phyloP scores from a whole-genome alignment of 495 filamentous ascomycete species.

The Astrothelium subdiscretum region DNA sequence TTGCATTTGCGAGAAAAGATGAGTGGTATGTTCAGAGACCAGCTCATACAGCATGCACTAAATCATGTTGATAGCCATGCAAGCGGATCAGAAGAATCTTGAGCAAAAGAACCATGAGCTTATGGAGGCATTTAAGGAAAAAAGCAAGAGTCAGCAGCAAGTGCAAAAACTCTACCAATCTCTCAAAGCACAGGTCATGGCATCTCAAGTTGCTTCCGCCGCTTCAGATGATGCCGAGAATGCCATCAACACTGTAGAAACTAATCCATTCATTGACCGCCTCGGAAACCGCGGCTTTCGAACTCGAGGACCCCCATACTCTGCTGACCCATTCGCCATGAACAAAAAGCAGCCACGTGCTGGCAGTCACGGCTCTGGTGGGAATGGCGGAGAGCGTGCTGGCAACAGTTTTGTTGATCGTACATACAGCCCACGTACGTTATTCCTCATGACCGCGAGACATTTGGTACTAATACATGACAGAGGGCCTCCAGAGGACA shows the following conservation, averaged over 20 bases:
- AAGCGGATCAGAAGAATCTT: constrained; percentile 52
- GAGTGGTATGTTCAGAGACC: constrained; percentile 27
- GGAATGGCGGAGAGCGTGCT: constrained; percentile 1
- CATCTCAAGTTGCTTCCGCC: constrained; percentile 55
- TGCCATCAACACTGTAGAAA: constrained; percentile 31
- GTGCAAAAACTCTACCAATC: constrained; percentile 76
- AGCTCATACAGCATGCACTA: neutral
- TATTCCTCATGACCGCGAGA: neutral
- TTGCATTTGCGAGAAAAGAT: constrained; percentile 52
- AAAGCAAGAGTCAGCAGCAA: constrained; percentile 61
- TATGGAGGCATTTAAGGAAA: constrained; percentile 55
- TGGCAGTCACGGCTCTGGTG: constrained; percentile 39
- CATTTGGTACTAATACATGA: neutral
- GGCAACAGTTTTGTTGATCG: constrained; percentile 6
- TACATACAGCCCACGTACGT: neutral
- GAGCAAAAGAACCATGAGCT: constrained; percentile 69
- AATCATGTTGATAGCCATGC: constrained; percentile 41
- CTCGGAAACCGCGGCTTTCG: constrained; percentile 9
- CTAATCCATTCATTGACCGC: constrained; percentile 17
- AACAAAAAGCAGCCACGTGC: constrained; percentile 37
- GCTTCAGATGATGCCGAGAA: constrained; percentile 56
- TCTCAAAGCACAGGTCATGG: constrained; percentile 63
- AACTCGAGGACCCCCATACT: constrained; percentile 18
- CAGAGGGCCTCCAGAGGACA: constrained; percentile 13
- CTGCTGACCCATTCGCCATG: constrained; percentile 29